Conservation (phyloP, 75 land plant species). For the Sequoiadendron giganteum region DNA sequence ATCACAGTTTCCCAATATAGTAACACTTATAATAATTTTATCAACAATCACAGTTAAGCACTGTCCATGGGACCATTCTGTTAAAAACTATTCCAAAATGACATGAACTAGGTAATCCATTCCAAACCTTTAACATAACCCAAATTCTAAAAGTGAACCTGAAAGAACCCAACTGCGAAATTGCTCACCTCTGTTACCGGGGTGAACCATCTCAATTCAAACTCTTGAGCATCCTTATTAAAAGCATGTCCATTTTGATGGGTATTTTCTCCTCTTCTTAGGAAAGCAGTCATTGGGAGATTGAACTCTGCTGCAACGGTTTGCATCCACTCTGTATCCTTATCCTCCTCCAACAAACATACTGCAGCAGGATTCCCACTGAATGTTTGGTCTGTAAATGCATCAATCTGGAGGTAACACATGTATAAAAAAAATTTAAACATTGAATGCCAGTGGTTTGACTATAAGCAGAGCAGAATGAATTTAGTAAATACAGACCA, state of each 20-base stretch:
- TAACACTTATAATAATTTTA: not conserved
- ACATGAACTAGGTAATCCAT: not conserved
- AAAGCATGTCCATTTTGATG: constrained; percentile 4
- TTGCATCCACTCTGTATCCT: constrained; percentile 58
- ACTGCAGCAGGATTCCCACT: constrained; percentile 88
- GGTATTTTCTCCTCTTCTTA: constrained; percentile 19
- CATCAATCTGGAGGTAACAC: constrained; percentile 49
- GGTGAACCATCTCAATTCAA: constrained; percentile 81
- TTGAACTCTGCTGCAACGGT: constrained; percentile 77
- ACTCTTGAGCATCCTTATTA: constrained; percentile 22
- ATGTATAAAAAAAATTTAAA: not conserved
- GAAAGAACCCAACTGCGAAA: not conserved
- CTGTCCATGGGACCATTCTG: not conserved
- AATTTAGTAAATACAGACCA: not conserved
- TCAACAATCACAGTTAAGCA: not conserved
- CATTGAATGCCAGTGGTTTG: not conserved
- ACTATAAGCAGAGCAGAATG: not conserved
- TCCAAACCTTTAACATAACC: not conserved
- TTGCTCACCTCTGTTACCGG: constrained; percentile 61
- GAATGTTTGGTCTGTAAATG: constrained; percentile 70
- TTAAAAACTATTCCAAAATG: not conserved
- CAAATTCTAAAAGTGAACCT: not conserved
- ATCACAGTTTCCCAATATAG: not conserved
- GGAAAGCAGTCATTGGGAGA: constrained; percentile 60
- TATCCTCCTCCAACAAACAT: constrained; percentile 44